Base-by-base conservation (phyloP, 176 grass and related monocot species). In the Carex parvula region DNA sequence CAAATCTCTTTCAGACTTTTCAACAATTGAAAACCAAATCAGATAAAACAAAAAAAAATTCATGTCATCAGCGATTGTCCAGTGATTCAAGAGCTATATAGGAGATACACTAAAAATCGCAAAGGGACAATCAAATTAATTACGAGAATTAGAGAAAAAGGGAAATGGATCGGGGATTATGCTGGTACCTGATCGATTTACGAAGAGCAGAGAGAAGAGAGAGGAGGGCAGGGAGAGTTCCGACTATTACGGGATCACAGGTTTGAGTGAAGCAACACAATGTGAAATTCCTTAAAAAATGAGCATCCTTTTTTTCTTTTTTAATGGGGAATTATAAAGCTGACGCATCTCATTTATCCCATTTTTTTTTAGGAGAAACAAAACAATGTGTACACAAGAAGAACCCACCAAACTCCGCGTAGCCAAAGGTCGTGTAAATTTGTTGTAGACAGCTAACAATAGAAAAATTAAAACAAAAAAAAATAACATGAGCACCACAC, bases 251-350 rank as follows among this genome's bases (percentile, higher is more conserved):
- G 57, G 21, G 57, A 42, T 63, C 56, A 73, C 70, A 73, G 70
- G 26, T 32, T 33, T 35, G 63, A 83, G 81, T 83, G 81, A 83
- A 83, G 81, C 81, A 67, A 82, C 41, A 67, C 61, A 68, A 65
- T 77, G 63, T 65, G 80, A 83, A 82, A 82, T 41, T 65, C 44
- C 39, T 33, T 83, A 18, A 52, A 33, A 48, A 83, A 55, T 20
- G 80, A 39, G 26, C 16, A 16, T 8, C 1, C 22, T 53, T 75
- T 53, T 75, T 54, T 16, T 52, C 12, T 26, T 74, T 48, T 82
- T 66, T 52, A 68, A 29, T 68, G 39, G 80, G 14, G 62, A 83
- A 83, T 68, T 66, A 83, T 59, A 67, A 16, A 68, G 61, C 42
- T 83, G 81, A 83, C 81, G 81, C 55, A 65, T 64, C 33, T 55